Conservation (phyloP, 768 basidiomycete species). For the Fistulinella prunicolor region DNA sequence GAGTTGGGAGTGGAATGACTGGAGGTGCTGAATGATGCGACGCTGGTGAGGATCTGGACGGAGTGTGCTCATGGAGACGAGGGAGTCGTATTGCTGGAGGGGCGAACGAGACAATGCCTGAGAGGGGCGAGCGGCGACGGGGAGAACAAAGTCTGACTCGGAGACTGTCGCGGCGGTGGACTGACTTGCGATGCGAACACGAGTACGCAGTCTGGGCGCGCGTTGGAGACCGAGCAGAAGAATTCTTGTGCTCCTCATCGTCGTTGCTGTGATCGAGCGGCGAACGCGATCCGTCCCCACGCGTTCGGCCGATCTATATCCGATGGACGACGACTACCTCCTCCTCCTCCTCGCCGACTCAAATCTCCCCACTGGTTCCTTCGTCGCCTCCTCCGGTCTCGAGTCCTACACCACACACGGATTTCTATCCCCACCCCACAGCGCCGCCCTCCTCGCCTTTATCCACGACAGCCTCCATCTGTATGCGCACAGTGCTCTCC, state of each 20-base stretch:
- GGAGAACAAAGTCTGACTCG: not conserved
- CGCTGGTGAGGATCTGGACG: conserved; percentile 82
- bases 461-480: conserved; percentile 69
- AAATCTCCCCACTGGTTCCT: conserved; percentile 95
- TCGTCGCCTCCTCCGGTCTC: conserved; percentile 91
- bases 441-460: conserved; percentile 47
- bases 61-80: conserved; percentile 53
- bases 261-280: conserved; percentile 7
- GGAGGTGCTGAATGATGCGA: conserved; percentile 77
- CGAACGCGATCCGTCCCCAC: not conserved
- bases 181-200: too few species aligned
- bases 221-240: too few species aligned
- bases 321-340: conserved; percentile 47
- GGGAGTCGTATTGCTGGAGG: conserved; percentile 42
- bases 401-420: conserved; percentile 91
- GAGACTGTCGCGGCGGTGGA: not conserved
- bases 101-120: conserved; percentile 15
- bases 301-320: not conserved
- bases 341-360: conserved; percentile 83
- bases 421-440: conserved; percentile 40
- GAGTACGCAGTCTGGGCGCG: too few species aligned
- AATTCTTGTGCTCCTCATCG: too few species aligned
- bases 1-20: conserved; percentile 74
- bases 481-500: conserved; percentile 73
- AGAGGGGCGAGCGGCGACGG: not conserved